Evolutionary conservation across 1,284 basidiomycete genomes (phyloP), one percentile per base, ranked within the genome.

Genomic region (Leccinum huronense): DNA sequence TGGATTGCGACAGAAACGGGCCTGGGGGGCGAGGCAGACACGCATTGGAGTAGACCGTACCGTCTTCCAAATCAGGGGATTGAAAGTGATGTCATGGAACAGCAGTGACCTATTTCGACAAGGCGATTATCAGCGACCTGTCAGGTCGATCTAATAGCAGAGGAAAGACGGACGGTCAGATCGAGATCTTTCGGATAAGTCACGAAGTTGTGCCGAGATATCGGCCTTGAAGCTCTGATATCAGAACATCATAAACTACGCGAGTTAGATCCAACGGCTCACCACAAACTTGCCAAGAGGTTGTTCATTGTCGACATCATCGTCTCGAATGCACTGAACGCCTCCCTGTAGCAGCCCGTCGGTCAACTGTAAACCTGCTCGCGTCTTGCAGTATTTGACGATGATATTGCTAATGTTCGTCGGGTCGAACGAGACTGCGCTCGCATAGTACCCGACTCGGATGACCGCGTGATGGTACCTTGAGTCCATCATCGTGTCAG

Each of bases 21-120:
- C 65, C 65, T 11, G 65, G 53, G 13, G 65, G 61, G 23, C 61
- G 61, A 23, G 65, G 65, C 7, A 66, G 7, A n/a, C 11, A 27
- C 5, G 62, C 65, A 19, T 57, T 67, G 6, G 66, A 27, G 36
- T 65, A 66, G 34, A 67, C 33, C 13, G 45, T 64, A 67, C 33
- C 13, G 45, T 64, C 31, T 48, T 64, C 65, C 65, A 66, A 34
- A 67, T 38, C 45, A 40, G 10, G 14, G 40, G 30, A 31, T 67
- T 34, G 27, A 42, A 38, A 14, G 53, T 38, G 6, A 66, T 30
- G 11, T 51, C 30, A n/a, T n/a, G 36, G n/a, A 66, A 63, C 5
- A 42, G 23, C 38, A 53, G 59, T n/a, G 57, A 59, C 65, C 65
- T 66, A 13, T 10, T 19, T 48, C 30, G 34, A 38, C 8, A 33